Conservation (phyloP, 345 rosid species). For the Theobroma cacao region DNA sequence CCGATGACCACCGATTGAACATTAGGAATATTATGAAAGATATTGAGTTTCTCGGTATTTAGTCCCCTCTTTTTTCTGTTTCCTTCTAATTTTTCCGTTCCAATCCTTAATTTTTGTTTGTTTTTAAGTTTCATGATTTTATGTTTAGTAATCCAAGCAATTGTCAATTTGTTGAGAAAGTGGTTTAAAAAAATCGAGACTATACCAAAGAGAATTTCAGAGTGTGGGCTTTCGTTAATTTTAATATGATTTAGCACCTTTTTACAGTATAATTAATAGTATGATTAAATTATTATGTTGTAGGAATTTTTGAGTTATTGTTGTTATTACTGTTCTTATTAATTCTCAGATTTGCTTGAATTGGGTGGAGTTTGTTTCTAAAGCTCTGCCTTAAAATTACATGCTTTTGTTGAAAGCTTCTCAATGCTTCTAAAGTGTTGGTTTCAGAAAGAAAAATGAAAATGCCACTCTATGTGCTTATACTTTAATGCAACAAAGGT, state of each 20-base stretch:
- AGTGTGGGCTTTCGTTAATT: neutral
- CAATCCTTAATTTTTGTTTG: neutral
- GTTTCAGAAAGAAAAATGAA: neutral
- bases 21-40: slow-evolving; percentile 47
- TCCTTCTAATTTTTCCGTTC: neutral
- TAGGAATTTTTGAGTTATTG: neutral
- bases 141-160: neutral
- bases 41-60: slow-evolving; percentile 38
- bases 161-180: neutral
- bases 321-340: neutral
- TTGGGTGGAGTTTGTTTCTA: neutral
- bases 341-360: neutral
- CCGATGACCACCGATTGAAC: slow-evolving; percentile 23
- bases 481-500: neutral
- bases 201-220: neutral
- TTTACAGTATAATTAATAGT: neutral
- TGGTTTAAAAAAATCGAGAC: neutral
- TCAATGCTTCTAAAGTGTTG: neutral
- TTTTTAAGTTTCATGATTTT: neutral
- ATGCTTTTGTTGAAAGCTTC: neutral
- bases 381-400: neutral
- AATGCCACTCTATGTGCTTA: neutral
- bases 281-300: neutral
- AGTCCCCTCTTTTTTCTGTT: neutral
- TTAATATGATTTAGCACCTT: neutral